Percentiles rank a stretch among this genome's conserved stretches.
These are phyloP conservation scores for Yamadazyma philogaea DNA, from an alignment of 805 yeast genomes.

Conservation along the genomic window DNA sequence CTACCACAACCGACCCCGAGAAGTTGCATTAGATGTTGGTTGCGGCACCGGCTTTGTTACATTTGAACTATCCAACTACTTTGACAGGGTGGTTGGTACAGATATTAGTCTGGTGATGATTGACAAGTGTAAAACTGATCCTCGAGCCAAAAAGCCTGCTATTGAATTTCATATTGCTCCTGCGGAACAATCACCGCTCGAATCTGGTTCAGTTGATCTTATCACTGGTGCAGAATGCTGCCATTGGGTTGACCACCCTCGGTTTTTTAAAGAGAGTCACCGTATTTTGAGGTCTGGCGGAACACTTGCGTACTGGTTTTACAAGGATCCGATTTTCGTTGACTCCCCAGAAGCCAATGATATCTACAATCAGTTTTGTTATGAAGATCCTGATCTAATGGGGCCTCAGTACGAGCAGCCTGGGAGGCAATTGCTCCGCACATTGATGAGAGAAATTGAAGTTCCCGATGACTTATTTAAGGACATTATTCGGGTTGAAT, in stretches of 20 bases:
- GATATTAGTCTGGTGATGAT: slow-evolving; percentile 50
- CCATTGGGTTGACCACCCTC: slow-evolving; percentile 74
- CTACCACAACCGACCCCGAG: slow-evolving; percentile 11
- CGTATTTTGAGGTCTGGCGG: slow-evolving; percentile 57
- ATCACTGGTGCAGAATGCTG: slow-evolving; percentile 79
- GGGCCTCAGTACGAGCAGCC: slow-evolving; percentile 47
- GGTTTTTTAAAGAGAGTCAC: slow-evolving; percentile 49
- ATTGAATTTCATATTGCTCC: slow-evolving; percentile 30
- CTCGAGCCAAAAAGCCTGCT: slow-evolving; percentile 15
- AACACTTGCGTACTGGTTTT: slow-evolving; percentile 75
- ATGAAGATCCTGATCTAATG: slow-evolving; percentile 32
- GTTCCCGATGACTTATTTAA: slow-evolving; percentile 35
- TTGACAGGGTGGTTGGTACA: slow-evolving; percentile 39
- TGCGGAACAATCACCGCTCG: slow-evolving; percentile 25
- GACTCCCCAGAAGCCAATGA: slow-evolving; percentile 48
- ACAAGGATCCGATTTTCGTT: slow-evolving; percentile 64
- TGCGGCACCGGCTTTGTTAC: slow-evolving; percentile 52
- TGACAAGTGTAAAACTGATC: slow-evolving; percentile 19
- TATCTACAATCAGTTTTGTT: slow-evolving; percentile 41
- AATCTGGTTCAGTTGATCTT: slow-evolving; percentile 45
- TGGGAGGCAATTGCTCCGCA: slow-evolving; percentile 42
- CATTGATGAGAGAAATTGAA: slow-evolving; percentile 37
- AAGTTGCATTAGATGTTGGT: slow-evolving; percentile 40
- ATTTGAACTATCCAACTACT: slow-evolving; percentile 32
- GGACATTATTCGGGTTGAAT: slow-evolving; percentile 33